Percentiles rank a stretch among this genome's conserved stretches.
Evolutionary conservation across 2,329 filamentous ascomycete species (phyloP).

Genomic region (Annulohypoxylon truncatum): DNA sequence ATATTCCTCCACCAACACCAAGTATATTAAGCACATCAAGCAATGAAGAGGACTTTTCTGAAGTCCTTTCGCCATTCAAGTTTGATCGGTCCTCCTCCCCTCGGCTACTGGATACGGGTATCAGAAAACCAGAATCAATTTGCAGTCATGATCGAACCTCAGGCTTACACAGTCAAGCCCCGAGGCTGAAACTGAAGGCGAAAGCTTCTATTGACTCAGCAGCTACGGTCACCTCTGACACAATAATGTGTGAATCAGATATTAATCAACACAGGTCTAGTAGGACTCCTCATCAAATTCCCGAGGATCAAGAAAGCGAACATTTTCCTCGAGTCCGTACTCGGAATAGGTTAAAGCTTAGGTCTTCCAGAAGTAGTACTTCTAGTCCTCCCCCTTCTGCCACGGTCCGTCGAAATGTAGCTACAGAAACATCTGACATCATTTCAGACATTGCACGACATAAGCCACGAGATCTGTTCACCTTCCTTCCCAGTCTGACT

Average conservation of each 20-base stretch:
- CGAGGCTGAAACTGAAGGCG: slow-evolving; percentile 45
- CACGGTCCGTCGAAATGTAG: slow-evolving; percentile 43
- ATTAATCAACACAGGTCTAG: slow-evolving; percentile 25
- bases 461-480: slow-evolving; percentile 46
- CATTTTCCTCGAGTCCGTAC: slow-evolving; percentile 17
- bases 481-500: slow-evolving; percentile 35
- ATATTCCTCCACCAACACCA: slow-evolving; percentile 38
- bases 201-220: slow-evolving; percentile 40
- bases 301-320: slow-evolving; percentile 10
- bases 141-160: background rate
- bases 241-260: slow-evolving; percentile 25
- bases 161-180: slow-evolving; percentile 38
- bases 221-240: slow-evolving; percentile 15
- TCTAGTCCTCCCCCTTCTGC: slow-evolving; percentile 33
- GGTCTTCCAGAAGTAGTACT: slow-evolving; percentile 40
- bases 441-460: slow-evolving; percentile 37
- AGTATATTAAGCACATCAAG: slow-evolving; percentile 34
- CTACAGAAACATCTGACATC: slow-evolving; percentile 25
- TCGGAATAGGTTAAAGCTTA: slow-evolving; percentile 43
- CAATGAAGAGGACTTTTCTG: slow-evolving; percentile 46
- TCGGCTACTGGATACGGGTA: background rate
- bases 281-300: slow-evolving; percentile 24
- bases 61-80: slow-evolving; percentile 47
- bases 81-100: slow-evolving; percentile 29
- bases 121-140: background rate